Evolutionary conservation across 2,329 filamentous ascomycete genomes (phyloP).

Genomic region (Curvularia sp.): DNA sequence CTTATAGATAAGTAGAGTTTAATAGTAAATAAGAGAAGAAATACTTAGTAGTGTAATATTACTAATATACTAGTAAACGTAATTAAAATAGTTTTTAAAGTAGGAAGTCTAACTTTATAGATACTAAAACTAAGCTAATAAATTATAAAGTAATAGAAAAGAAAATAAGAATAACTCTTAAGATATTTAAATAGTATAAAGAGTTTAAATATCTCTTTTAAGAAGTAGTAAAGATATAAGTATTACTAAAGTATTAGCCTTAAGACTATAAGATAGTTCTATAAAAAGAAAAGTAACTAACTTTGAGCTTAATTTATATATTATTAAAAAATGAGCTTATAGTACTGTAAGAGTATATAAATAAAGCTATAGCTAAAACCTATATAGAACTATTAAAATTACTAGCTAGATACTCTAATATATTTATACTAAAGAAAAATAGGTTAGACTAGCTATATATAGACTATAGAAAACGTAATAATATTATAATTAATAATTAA

Average conservation of each 20-base stretch:
- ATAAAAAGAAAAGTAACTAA: slow-evolving; percentile 4
- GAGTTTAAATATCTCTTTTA: slow-evolving; percentile 3
- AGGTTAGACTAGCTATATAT: slow-evolving; percentile 8
- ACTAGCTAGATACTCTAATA: slow-evolving; percentile 6
- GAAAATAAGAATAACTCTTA: background rate
- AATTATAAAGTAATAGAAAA: background rate
- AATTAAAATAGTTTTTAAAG: background rate
- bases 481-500: too few relatives aligned
- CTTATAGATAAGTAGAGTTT: too few relatives aligned
- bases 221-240: background rate
- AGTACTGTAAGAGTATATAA: too few relatives aligned
- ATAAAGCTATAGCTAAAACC: too few relatives aligned
- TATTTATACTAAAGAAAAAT: slow-evolving; percentile 12
- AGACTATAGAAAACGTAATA: slow-evolving; percentile 3
- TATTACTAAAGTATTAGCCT: slow-evolving; percentile 6
- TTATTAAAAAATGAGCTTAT: too few relatives aligned
- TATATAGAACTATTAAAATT: too few relatives aligned
- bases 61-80: background rate
- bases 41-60: background rate
- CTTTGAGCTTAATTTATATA: too few relatives aligned
- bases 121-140: background rate
- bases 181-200: background rate
- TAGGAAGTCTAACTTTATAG: too few relatives aligned
- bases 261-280: slow-evolving; percentile 8
- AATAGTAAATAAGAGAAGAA: background rate